Conservation (phyloP, 2,329 filamentous ascomycete species). For the Xylaria sp. region DNA sequence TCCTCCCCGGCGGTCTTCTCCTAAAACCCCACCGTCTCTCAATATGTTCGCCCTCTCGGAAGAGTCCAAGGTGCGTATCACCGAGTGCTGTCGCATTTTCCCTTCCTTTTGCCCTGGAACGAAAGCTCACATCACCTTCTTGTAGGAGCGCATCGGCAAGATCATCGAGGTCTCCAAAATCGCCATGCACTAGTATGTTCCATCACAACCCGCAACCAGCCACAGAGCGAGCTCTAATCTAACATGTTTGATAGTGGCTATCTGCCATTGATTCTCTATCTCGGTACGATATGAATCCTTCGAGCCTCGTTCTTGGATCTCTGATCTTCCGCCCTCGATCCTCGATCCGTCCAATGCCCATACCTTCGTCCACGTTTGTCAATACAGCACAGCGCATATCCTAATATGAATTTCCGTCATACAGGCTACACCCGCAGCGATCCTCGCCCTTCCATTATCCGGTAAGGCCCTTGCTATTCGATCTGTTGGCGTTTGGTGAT, state of each 20-base stretch:
- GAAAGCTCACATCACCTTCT: constrained; percentile 19
- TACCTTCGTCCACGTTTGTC: neutral
- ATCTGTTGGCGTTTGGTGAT: too few species aligned
- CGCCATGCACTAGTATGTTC: constrained; percentile 89
- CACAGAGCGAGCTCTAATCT: neutral
- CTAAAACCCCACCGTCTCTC: constrained; percentile 36
- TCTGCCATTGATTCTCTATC: constrained; percentile 66
- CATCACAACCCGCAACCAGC: neutral
- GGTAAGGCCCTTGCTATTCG: constrained; percentile 55
- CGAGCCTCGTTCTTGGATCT: neutral
- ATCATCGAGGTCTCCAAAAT: constrained; percentile 94
- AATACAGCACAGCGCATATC: constrained; percentile 1
- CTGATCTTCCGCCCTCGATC: neutral
- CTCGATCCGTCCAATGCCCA: constrained; percentile 15
- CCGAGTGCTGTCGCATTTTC: neutral
- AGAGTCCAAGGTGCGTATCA: constrained; percentile 84
- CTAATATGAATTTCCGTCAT: constrained; percentile 33
- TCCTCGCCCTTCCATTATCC: constrained; percentile 79
- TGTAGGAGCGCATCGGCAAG: constrained; percentile 96
- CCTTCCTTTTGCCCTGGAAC: constrained; percentile 28
- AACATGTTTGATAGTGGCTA: constrained; percentile 75
- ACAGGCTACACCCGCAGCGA: constrained; percentile 93
- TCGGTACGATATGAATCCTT: neutral
- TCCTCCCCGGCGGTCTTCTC: neutral
- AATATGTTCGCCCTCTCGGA: constrained; percentile 82